A percentile compares a stretch with the other conserved stretches of the same genome.
These are phyloP conservation scores for Globisporangium spiculum DNA, from an alignment of 352 stramenopile genomes.

Conservation along the genomic window DNA sequence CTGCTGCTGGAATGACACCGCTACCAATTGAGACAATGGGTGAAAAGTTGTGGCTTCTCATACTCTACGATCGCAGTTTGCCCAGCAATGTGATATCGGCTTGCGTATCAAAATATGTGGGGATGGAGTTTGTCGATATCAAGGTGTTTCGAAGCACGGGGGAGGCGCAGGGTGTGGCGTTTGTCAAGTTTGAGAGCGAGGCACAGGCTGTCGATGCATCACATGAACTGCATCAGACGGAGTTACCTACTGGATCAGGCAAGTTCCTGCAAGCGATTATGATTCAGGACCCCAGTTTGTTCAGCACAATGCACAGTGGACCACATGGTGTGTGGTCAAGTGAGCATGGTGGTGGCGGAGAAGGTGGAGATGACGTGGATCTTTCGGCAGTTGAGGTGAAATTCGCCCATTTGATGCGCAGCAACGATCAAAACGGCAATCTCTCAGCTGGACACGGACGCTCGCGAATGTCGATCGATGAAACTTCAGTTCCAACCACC, in stretches of 20 bases:
- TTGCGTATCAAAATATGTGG: constrained; percentile 45
- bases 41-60: constrained; percentile 58
- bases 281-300: constrained; percentile 61
- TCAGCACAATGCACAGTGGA: constrained; percentile 52
- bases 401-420: constrained; percentile 82
- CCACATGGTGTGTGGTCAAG: constrained; percentile 9
- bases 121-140: constrained; percentile 85
- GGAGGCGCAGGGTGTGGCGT: constrained; percentile 65
- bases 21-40: constrained; percentile 13
- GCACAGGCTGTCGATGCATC: constrained; percentile 40
- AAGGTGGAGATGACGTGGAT: constrained; percentile 58
- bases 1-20: constrained; percentile 8
- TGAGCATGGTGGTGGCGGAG: constrained; percentile 15
- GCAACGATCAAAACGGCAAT: constrained; percentile 30
- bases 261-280: constrained; percentile 70
- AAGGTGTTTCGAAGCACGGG: constrained; percentile 64
- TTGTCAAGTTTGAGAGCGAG: constrained; percentile 73
- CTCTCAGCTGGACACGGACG: neutral
- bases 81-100: constrained; percentile 64
- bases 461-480: neutral
- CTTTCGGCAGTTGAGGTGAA: constrained; percentile 68
- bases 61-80: constrained; percentile 66
- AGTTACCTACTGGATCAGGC: constrained; percentile 41
- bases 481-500: neutral
- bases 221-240: constrained; percentile 53